These are phyloP conservation scores for Drechmeria coniospora DNA, from an alignment of 2,329 filamentous ascomycete species.

Conservation along the genomic window DNA sequence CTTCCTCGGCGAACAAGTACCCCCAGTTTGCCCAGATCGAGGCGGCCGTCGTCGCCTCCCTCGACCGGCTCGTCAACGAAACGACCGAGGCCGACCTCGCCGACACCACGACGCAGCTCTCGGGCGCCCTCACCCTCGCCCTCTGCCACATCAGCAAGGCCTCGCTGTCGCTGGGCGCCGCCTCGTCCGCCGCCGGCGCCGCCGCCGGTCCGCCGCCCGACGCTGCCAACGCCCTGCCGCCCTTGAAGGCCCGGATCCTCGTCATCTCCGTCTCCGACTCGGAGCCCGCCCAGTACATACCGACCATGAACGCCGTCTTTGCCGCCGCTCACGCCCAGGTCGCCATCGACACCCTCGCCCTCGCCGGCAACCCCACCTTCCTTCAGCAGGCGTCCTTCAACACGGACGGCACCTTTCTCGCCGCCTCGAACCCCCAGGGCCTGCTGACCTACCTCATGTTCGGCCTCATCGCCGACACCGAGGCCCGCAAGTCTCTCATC, in stretches of 20 bases:
- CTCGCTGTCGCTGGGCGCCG: conserved; percentile 45
- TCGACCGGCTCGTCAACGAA: conserved; percentile 54
- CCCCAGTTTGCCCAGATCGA: conserved; percentile 83
- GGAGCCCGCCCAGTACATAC: conserved; percentile 84
- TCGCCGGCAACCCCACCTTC: conserved; percentile 77
- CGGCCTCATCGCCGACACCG: conserved; percentile 58
- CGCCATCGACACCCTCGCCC: conserved; percentile 80
- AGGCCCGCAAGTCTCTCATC: conserved; percentile 47
- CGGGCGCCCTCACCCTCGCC: conserved; percentile 79
- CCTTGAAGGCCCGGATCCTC: conserved; percentile 51
- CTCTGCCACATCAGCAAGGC: conserved; percentile 83
- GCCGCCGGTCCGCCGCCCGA: conserved; percentile 18
- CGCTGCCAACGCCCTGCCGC: conserved; percentile 13
- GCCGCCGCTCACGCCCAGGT: conserved; percentile 79
- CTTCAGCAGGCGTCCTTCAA: conserved; percentile 73
- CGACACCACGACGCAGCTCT: conserved; percentile 73
- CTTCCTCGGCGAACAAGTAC: conserved; percentile 66
- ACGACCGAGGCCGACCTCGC: conserved; percentile 51
- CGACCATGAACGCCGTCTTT: conserved; percentile 97
- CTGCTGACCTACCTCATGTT: conserved; percentile 91
- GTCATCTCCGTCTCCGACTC: conserved; percentile 77
- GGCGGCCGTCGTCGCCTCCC: conserved; percentile 57
- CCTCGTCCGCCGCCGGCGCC: conserved; percentile 29
- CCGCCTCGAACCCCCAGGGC: conserved; percentile 44
- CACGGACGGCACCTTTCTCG: conserved; percentile 41